Percentiles rank a stretch among this genome's conserved stretches.
Evolutionary conservation across 768 basidiomycete genomes (phyloP).

Genomic region (Trametes maxima): DNA sequence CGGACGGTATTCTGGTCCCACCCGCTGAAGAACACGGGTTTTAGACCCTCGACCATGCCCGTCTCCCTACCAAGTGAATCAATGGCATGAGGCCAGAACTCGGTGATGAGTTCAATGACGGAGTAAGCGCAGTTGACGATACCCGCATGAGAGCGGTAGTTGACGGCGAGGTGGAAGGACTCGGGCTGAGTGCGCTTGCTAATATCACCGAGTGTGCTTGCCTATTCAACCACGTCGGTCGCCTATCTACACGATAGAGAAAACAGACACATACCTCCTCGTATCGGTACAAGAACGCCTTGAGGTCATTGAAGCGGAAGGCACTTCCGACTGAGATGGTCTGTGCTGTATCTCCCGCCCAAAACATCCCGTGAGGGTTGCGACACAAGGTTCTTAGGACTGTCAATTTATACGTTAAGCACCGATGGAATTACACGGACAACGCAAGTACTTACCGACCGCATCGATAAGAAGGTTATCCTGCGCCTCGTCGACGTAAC

Average conservation of each 20-base stretch:
- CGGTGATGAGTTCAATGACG: constrained; percentile 60
- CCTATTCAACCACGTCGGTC: no score
- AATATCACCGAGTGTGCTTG: neutral
- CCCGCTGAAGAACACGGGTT: constrained; percentile 59
- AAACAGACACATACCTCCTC: constrained; percentile 46
- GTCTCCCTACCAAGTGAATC: constrained; percentile 58
- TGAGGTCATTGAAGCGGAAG: constrained; percentile 72
- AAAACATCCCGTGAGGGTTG: constrained; percentile 70
- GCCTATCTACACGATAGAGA: no score
- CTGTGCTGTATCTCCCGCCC: constrained; percentile 82
- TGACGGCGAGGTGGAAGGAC: constrained; percentile 60
- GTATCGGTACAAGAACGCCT: constrained; percentile 54
- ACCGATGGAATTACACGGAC: no score
- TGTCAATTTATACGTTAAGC: constrained; percentile 36
- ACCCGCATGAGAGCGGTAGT: constrained; percentile 73
- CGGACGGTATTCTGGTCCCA: constrained; percentile 44
- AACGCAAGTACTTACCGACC: constrained; percentile 42
- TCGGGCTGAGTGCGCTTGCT: constrained; percentile 25
- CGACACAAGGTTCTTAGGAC: constrained; percentile 64
- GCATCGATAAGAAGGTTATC: constrained; percentile 71
- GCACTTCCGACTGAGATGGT: constrained; percentile 74
- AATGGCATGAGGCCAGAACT: constrained; percentile 66
- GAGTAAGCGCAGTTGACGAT: constrained; percentile 74
- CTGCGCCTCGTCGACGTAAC: constrained; percentile 76
- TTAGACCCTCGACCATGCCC: constrained; percentile 54